Evolutionary conservation across 2,329 filamentous ascomycete species (phyloP).

Genomic region (Kalaharituber pfeilii): DNA sequence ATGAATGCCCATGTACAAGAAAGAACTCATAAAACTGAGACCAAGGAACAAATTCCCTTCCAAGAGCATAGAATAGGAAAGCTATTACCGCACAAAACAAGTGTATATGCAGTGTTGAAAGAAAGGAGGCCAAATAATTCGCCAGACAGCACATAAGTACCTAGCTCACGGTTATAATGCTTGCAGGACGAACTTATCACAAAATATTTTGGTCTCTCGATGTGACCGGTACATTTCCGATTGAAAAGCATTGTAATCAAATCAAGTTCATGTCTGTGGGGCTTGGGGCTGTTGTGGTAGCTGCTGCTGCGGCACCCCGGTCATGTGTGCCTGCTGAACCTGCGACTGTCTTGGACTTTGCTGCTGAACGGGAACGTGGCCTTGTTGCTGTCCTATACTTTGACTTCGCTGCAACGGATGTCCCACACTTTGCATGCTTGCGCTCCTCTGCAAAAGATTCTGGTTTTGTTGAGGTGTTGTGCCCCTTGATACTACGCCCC

Average conservation of each 20-base stretch:
- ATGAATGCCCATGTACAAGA: neutral
- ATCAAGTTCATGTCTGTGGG: too few relatives aligned
- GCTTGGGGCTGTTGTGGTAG: neutral
- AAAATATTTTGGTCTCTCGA: neutral
- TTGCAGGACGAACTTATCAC: neutral
- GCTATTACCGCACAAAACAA: neutral
- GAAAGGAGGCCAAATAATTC: neutral
- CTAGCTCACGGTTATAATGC: neutral
- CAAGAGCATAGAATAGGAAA: neutral
- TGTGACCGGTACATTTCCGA: neutral
- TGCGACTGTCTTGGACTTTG: neutral
- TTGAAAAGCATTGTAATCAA: too few relatives aligned
- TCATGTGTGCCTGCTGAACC: neutral
- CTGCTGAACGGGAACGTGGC: conserved; percentile 17
- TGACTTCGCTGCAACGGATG: neutral
- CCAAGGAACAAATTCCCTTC: neutral
- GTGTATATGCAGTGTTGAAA: neutral
- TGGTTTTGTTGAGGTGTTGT: neutral
- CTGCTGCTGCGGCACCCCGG: neutral
- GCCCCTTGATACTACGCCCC: neutral
- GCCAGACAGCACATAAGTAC: neutral
- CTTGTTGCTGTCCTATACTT: neutral
- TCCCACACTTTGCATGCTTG: neutral
- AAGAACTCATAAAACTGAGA: neutral
- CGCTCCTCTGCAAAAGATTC: neutral